phyloP scores from a whole-genome alignment of 2,329 filamentous ascomycete species.

The Calonectria pteridis region DNA sequence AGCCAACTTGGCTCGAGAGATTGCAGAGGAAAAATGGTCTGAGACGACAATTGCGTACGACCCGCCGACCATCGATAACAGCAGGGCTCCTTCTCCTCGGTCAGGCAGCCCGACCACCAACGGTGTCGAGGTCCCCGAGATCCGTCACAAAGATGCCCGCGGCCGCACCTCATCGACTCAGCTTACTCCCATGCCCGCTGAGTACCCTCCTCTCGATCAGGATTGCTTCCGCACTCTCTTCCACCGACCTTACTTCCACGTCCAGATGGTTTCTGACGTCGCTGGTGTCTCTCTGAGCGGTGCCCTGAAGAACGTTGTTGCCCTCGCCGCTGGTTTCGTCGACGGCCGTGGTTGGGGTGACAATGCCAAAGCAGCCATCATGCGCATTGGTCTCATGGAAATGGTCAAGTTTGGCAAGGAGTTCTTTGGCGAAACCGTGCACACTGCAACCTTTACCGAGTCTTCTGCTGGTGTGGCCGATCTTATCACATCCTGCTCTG shows the following conservation, averaged over 20 bases:
- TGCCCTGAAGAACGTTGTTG: conserved; percentile 96
- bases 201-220: conserved; percentile 91
- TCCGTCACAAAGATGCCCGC: conserved; percentile 77
- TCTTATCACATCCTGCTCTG: conserved; percentile 92
- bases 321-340: conserved; percentile 93
- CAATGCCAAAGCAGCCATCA: conserved; percentile 98
- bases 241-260: conserved; percentile 97
- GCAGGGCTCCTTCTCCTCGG: conserved; percentile 73
- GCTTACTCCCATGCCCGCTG: conserved; percentile 80
- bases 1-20: conserved; percentile 95
- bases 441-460: conserved; percentile 92
- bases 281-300: conserved; percentile 95
- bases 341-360: conserved; percentile 97
- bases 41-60: conserved; percentile 98
- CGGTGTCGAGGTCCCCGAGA: conserved; percentile 65
- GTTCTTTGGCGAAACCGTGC: conserved; percentile 88
- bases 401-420: conserved; percentile 96
- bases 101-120: conserved; percentile 62
- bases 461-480: conserved; percentile 96
- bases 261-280: conserved; percentile 94
- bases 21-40: conserved; percentile 95
- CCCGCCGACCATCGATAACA: conserved; percentile 86
- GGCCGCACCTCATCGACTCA: conserved; percentile 76
- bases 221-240: conserved; percentile 86
- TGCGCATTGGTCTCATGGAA: conserved; percentile 95